A percentile compares a stretch with the other conserved stretches of the same genome.
Evolutionary conservation across 2,329 filamentous ascomycete genomes (phyloP).

Genomic region (Aaosphaeria arxii): DNA sequence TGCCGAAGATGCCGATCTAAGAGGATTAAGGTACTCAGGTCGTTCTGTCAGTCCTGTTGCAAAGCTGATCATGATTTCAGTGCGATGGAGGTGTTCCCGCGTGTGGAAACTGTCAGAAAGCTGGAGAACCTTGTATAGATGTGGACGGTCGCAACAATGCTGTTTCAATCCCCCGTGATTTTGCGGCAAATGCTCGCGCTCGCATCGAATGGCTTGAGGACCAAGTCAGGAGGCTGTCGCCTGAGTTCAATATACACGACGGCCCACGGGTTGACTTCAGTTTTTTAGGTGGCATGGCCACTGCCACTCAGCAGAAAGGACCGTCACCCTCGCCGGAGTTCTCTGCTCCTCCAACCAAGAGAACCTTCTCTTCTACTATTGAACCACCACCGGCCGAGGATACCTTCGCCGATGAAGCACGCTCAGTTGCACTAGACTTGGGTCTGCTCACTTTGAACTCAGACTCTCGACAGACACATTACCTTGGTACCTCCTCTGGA

Average conservation of each 20-base stretch:
- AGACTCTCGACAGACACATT: slow-evolving; percentile 37
- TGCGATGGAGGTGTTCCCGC: slow-evolving; percentile 40
- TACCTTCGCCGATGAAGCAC: slow-evolving; percentile 17
- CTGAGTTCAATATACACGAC: slow-evolving; percentile 26
- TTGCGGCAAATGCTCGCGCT: slow-evolving; percentile 19
- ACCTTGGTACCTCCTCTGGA: slow-evolving; percentile 39
- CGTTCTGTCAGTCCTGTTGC: not conserved
- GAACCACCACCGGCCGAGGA: slow-evolving; percentile 6
- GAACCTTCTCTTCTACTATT: not conserved
- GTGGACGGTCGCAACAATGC: slow-evolving; percentile 38
- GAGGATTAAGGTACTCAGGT: slow-evolving; percentile 33
- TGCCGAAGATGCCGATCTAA: slow-evolving; percentile 37
- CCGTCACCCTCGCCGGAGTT: not conserved
- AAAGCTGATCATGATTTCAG: slow-evolving; percentile 2
- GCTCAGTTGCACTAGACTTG: slow-evolving; percentile 33
- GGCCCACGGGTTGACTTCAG: slow-evolving; percentile 23
- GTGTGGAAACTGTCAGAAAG: slow-evolving; percentile 38
- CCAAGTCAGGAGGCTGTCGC: slow-evolving; percentile 21
- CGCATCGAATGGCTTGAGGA: slow-evolving; percentile 36
- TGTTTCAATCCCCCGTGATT: slow-evolving; percentile 34
- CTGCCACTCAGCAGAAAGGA: not conserved
- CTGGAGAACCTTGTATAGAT: slow-evolving; percentile 35
- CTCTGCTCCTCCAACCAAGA: not conserved
- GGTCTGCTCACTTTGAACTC: slow-evolving; percentile 39
- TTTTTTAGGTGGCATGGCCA: slow-evolving; percentile 1